Percentiles rank a stretch among this genome's conserved stretches.
These are phyloP conservation scores for Xylaria sp. DNA, from an alignment of 2,329 filamentous ascomycete genomes.

Conservation along the genomic window DNA sequence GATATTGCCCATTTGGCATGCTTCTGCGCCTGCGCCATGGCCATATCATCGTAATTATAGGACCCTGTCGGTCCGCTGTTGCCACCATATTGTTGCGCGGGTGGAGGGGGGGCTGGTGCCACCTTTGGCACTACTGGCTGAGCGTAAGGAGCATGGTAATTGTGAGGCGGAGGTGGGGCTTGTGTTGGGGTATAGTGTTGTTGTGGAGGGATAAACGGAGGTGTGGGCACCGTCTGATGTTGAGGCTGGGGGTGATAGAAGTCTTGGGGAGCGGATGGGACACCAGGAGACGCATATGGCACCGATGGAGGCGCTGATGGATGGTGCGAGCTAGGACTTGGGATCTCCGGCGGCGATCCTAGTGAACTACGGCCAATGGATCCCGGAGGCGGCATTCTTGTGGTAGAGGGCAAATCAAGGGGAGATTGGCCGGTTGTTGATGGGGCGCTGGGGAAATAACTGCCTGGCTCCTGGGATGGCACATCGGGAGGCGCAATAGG, in stretches of 20 bases:
- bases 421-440: conserved; percentile 34
- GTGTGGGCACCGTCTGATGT: conserved; percentile 43
- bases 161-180: conserved; percentile 41
- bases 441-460: conserved; percentile 45
- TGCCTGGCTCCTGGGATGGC: conserved; percentile 41
- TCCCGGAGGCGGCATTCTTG: conserved; percentile 46
- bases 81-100: conserved; percentile 41
- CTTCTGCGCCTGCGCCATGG: conserved; percentile 85
- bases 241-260: conserved; percentile 49
- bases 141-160: conserved; percentile 38
- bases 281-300: conserved; percentile 47
- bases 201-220: conserved; percentile 40
- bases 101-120: conserved; percentile 32
- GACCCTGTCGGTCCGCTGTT: conserved; percentile 44
- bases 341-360: conserved; percentile 42
- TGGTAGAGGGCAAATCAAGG: conserved; percentile 47
- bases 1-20: conserved; percentile 98
- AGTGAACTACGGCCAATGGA: conserved; percentile 35
- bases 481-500: conserved; percentile 47
- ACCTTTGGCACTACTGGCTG: conserved; percentile 41
- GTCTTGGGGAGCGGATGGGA: conserved; percentile 48
- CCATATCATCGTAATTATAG: conserved; percentile 71
- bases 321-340: conserved; percentile 41
- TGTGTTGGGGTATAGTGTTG: conserved; percentile 41
- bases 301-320: conserved; percentile 45